These are phyloP conservation scores for Fusarium sp. DNA, from an alignment of 2,329 filamentous ascomycete species.

Conservation along the genomic window DNA sequence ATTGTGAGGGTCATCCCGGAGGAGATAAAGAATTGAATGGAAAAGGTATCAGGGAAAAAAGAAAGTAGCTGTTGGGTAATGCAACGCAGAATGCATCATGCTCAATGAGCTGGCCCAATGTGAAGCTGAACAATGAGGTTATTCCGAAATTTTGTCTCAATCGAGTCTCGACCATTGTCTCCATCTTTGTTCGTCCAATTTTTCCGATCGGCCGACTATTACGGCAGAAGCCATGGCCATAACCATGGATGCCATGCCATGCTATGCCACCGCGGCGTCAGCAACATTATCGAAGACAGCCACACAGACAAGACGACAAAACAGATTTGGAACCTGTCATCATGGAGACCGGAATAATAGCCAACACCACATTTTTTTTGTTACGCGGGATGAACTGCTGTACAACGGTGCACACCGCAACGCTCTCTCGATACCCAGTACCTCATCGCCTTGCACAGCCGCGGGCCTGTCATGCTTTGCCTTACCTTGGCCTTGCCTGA, in stretches of 20 bases:
- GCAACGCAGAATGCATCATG: constrained; percentile 28
- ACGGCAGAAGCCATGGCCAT: constrained; percentile 19
- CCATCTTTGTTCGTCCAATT: constrained; percentile 16
- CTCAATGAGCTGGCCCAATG: constrained; percentile 28
- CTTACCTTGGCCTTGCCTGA: constrained; percentile 26
- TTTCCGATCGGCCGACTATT: constrained; percentile 9
- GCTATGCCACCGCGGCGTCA: constrained; percentile 36
- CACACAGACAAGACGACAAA: constrained; percentile 6
- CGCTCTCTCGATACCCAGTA: constrained; percentile 20
- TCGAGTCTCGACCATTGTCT: constrained; percentile 19
- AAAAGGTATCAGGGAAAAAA: constrained; percentile 18
- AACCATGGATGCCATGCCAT: constrained; percentile 12
- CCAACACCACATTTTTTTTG: constrained; percentile 18
- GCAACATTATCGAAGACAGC: constrained; percentile 24
- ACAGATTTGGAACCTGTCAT: constrained; percentile 43
- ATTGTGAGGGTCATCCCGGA: background rate
- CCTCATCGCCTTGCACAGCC: constrained; percentile 40
- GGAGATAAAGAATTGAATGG: background rate
- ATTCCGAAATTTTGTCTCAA: constrained; percentile 27
- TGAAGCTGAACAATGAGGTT: constrained; percentile 28
- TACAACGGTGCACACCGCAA: constrained; percentile 38
- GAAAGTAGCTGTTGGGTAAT: constrained; percentile 27
- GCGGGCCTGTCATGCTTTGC: constrained; percentile 32
- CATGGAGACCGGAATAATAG: constrained; percentile 13
- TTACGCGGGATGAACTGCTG: constrained; percentile 33